These are phyloP conservation scores for Pseudocercospora fuligena DNA, from an alignment of 2,329 filamentous ascomycete species.

Conservation along the genomic window DNA sequence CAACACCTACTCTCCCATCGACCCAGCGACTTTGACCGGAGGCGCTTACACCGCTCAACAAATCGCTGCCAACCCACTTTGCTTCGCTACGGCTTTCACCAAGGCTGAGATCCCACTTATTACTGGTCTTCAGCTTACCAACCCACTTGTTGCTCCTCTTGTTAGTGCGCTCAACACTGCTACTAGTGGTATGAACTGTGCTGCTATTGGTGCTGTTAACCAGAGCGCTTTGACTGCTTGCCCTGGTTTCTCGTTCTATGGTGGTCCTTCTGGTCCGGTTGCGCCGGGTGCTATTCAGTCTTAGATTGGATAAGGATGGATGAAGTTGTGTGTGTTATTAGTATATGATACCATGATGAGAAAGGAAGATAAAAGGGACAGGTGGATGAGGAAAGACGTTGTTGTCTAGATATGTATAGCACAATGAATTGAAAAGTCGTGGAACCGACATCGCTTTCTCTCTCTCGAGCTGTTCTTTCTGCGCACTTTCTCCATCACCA, in stretches of 20 bases:
- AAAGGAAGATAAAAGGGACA: too few relatives aligned
- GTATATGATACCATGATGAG: too few relatives aligned
- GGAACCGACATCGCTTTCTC: too few relatives aligned
- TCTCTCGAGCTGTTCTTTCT: too few relatives aligned
- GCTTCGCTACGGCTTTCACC: conserved; percentile 35
- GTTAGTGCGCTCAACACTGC: conserved; percentile 18
- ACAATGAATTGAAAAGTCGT: not conserved
- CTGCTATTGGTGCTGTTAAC: conserved; percentile 34
- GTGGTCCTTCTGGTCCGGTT: conserved; percentile 36
- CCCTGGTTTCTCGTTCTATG: conserved; percentile 38
- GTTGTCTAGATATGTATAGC: not conserved
- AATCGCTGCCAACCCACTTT: conserved; percentile 34
- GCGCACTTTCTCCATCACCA: too few relatives aligned
- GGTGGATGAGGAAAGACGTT: not conserved
- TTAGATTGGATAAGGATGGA: conserved; percentile 30
- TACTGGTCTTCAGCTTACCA: conserved; percentile 23
- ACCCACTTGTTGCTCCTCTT: conserved; percentile 19
- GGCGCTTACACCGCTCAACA: conserved; percentile 49
- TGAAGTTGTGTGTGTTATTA: not conserved
- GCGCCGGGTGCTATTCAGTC: conserved; percentile 37
- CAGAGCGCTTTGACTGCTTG: conserved; percentile 33
- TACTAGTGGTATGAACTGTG: conserved; percentile 28
- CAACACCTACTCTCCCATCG: conserved; percentile 42
- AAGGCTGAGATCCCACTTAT: conserved; percentile 30
- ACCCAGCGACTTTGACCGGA: conserved; percentile 42